Base-by-base conservation (phyloP, 2,329 filamentous ascomycete genomes). In the Hypomyces perniciosus region DNA sequence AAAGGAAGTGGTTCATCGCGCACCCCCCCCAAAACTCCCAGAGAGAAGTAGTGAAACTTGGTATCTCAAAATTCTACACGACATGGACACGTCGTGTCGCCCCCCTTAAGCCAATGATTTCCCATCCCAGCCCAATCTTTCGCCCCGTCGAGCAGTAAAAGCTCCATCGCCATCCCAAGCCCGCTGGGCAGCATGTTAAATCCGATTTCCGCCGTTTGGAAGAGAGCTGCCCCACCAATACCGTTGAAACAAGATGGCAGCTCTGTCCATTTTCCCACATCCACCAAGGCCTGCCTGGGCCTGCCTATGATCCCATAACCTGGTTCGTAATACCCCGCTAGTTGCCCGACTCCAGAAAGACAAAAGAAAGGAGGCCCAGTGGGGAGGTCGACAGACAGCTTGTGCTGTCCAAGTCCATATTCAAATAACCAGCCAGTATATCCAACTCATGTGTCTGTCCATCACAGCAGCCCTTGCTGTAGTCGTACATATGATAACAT, bases 251-350 rank as follows among this genome's bases (percentile, higher is more conserved):
- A 26, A 41, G 13, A 48, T 35, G 29, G 40, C 29, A 30, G 27
- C 45, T 39, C 31, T 31, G 33, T 40, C 44, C 30, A 9, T 46
- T 42, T 45, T 44, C 5, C 33, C 38, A 28, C 39, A 33, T 31
- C 43, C 31, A n/a, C 28, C 30, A 38, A 48, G 33, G 45, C 38
- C 50, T 39, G 26, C 28, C 44, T 27, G 34, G 44, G 50, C 44
- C 34, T 45, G 44, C 42, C 49, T 31, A 13, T 51, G 33, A 20
- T 33, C 20, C 20, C 20, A 27, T 28, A 29, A 34, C 43, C 48
- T 28, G 31, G 42, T 30, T 35, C 42, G 31, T 51, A 46, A 41
- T 46, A 42, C 45, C 46, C 41, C 37, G 48, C 43, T 42, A 31
- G 33, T 29, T 20, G 20, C 20, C 31, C 37, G 31, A 51, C 43